Conservation (phyloP, 257 asterid species). For the Echites panduratus region DNA sequence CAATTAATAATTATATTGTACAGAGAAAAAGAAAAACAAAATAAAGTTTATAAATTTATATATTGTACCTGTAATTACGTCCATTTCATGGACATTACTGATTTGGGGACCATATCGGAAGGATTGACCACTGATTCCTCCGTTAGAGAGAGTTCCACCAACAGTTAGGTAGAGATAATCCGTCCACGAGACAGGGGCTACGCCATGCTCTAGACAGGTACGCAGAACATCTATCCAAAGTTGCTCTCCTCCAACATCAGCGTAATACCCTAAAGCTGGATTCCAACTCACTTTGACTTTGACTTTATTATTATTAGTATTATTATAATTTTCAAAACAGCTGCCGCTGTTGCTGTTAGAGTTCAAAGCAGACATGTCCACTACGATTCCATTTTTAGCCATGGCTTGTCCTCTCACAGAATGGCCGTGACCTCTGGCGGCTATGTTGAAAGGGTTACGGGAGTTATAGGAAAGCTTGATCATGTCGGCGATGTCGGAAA, state of each 20-base stretch:
- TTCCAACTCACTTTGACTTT: slow-evolving; percentile 43
- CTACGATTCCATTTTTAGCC: slow-evolving; percentile 57
- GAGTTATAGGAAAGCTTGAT: slow-evolving; percentile 34
- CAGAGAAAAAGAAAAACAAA: neutral
- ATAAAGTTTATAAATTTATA: neutral
- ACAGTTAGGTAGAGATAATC: slow-evolving; percentile 62
- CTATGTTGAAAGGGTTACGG: slow-evolving; percentile 39
- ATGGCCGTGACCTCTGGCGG: slow-evolving; percentile 75
- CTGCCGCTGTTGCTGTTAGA: neutral
- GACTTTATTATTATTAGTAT: neutral
- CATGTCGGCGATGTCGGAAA: slow-evolving; percentile 38
- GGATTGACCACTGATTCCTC: slow-evolving; percentile 67
- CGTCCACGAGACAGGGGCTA: slow-evolving; percentile 64
- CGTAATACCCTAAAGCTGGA: slow-evolving; percentile 38
- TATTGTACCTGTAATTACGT: slow-evolving; percentile 52
- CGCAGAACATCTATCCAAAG: slow-evolving; percentile 61
- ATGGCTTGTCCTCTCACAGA: slow-evolving; percentile 70
- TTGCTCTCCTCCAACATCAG: slow-evolving; percentile 65
- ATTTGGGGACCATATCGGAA: slow-evolving; percentile 70
- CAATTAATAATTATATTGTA: neutral
- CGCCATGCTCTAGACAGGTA: slow-evolving; percentile 32
- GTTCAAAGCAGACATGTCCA: slow-evolving; percentile 46
- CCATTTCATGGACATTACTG: slow-evolving; percentile 58
- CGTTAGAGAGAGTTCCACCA: slow-evolving; percentile 79
- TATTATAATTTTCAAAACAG: neutral